Conservation (phyloP, 768 basidiomycete species). For the Termitomyces sp. region DNA sequence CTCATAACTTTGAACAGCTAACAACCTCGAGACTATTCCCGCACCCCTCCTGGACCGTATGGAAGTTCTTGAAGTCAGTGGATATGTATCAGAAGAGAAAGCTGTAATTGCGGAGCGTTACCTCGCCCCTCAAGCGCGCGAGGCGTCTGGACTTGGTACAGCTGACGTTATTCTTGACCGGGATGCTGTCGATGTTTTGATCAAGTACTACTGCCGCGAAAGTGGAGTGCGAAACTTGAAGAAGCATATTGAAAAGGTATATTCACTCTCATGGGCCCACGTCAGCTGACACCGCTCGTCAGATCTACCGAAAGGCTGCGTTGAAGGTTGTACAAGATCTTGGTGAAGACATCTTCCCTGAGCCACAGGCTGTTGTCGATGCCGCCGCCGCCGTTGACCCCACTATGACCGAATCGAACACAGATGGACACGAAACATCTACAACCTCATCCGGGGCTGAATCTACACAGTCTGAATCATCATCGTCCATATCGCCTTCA, state of each 20-base stretch:
- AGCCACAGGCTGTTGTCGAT: conserved; percentile 33
- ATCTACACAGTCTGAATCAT: conserved; percentile 5
- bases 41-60: conserved; percentile 92
- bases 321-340: conserved; percentile 86
- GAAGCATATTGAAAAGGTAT: conserved; percentile 97
- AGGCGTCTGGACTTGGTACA: conserved; percentile 78
- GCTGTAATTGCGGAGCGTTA: conserved; percentile 81
- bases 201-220: conserved; percentile 96
- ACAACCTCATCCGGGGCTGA: conserved; percentile 7
- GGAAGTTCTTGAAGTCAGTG: conserved; percentile 93
- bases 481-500: conserved; percentile 4
- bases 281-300: neutral
- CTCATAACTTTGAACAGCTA: conserved; percentile 42
- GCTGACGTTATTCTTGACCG: conserved; percentile 79
- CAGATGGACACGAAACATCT: conserved; percentile 37
- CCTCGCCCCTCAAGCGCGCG: conserved; percentile 90
- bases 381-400: conserved; percentile 14
- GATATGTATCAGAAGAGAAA: conserved; percentile 94
- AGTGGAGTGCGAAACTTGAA: conserved; percentile 95
- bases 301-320: conserved; percentile 98
- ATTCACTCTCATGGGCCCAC: neutral
- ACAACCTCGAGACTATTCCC: conserved; percentile 90
- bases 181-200: conserved; percentile 77
- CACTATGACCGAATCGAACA: conserved; percentile 21
- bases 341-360: conserved; percentile 81